These are phyloP conservation scores for Leccinum subgranulosum DNA, from an alignment of 768 basidiomycete species.

Conservation along the genomic window DNA sequence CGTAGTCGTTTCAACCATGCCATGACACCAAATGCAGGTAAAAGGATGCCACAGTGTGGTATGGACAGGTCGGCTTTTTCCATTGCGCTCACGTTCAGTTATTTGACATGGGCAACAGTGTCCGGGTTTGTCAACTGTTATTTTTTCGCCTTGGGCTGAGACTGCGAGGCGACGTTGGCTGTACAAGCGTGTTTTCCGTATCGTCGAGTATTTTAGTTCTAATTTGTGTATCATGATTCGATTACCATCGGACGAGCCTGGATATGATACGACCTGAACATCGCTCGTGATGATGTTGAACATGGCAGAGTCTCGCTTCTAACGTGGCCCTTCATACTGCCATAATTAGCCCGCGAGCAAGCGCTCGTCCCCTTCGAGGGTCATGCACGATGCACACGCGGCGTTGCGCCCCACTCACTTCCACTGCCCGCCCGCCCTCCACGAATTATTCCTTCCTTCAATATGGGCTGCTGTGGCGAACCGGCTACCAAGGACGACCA, in stretches of 20 bases:
- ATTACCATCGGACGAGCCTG: no score
- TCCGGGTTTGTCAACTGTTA: neutral
- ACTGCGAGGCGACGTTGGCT: no score
- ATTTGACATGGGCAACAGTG: no score
- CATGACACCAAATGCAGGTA: neutral
- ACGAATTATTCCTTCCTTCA: neutral
- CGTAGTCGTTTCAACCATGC: neutral
- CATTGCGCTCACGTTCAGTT: neutral
- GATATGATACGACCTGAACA: no score
- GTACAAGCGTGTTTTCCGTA: no score
- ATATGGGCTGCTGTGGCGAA: conserved; percentile 67
- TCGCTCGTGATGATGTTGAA: no score
- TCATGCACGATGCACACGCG: neutral
- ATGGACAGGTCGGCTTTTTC: conserved; percentile 3
- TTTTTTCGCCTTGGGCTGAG: neutral
- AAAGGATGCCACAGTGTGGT: neutral
- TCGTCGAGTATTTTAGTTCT: no score
- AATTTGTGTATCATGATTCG: no score
- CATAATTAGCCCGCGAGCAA: conserved; percentile 2
- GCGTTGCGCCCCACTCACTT: neutral
- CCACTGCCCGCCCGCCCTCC: neutral
- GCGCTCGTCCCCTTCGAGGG: conserved; percentile 7
- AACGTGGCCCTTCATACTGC: conserved; percentile 11
- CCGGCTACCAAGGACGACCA: conserved; percentile 31
- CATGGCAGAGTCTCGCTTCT: neutral